Evolutionary conservation across 1,284 basidiomycete species (phyloP).

Genomic region (Ustilago hordei): DNA sequence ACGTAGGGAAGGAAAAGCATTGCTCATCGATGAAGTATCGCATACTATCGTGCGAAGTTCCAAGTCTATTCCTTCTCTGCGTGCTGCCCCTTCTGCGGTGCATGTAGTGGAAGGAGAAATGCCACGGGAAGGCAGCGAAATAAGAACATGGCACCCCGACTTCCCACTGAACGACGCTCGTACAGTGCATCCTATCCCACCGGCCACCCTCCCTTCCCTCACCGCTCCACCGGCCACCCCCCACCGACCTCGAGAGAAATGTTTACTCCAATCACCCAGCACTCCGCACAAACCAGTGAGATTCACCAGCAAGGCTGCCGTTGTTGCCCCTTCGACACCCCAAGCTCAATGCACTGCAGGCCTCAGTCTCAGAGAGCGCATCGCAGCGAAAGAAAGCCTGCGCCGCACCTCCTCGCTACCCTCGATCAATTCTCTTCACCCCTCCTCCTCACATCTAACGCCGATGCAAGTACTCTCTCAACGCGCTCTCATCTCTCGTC

Average conservation of each 20-base stretch:
- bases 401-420: conserved; percentile 39
- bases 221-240: conserved; percentile 29
- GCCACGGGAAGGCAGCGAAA: conserved; percentile 18
- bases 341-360: conserved; percentile 13
- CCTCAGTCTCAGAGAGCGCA: conserved; percentile 45
- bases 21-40: conserved; percentile 41
- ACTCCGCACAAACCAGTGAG: conserved; percentile 29
- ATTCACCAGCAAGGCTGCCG: conserved; percentile 1
- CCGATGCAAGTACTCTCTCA: conserved; percentile 41
- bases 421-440: conserved; percentile 8
- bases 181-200: conserved; percentile 32
- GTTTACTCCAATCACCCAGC: neutral
- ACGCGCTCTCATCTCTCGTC: conserved; percentile 43
- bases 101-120: conserved; percentile 4
- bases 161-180: conserved; percentile 39
- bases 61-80: conserved; percentile 22
- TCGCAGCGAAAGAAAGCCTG: conserved; percentile 53
- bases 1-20: conserved; percentile 15
- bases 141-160: conserved; percentile 38
- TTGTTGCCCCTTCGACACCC: neutral
- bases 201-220: conserved; percentile 37
- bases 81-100: neutral
- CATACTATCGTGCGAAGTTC: conserved; percentile 16
- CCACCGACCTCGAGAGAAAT: conserved; percentile 21
- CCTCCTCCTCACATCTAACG: conserved; percentile 10